Evolutionary conservation across 768 basidiomycete species (phyloP), one percentile per base, ranked within the genome.

Genomic region (Russula earlei): DNA sequence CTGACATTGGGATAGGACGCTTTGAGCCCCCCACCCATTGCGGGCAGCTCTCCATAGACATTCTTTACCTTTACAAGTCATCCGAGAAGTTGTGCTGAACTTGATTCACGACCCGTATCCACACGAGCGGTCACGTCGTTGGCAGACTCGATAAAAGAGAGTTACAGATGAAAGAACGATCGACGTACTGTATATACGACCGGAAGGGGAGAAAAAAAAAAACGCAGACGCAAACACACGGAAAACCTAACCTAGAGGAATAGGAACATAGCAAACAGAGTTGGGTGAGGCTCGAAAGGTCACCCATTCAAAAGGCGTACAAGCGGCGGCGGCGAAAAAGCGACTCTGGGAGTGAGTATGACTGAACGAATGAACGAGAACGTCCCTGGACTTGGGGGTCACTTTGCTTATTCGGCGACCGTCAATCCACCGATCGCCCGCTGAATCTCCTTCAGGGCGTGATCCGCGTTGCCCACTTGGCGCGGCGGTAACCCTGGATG

Each of bases 371-470:
- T 33, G 40, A 42, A 45, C n/a, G 37, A 31, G 19, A 56, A 56
- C 19, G 38, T 12, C 36, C 17, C 29, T 5, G 15, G 15, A 25
- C 59, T 12, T 22, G 6, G 15, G n/a, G 42, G 10, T 40, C 31
- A 46, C 45, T 45, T 50, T 44, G 55, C 61, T 79, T 70, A 89
- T 76, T 90, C 87, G 51, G 83, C 83, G 56, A 86, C 82, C 49
- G 80, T 74, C 64, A 90, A 75, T 47, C 83, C 79, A 64, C 81
- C 83, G 83, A 89, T 84, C 22, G 81, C 82, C 72, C 83, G 79
- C 70, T 87, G 84, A 37, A 87, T 77, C 57, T 85, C 83, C 55
- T 77, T 75, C 70, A 87, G 79, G 40, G 74, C 75, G 58, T 75
- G 80, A 64, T 79, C 84, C 47, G 77, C 71, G 33, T 75, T 74